A percentile compares a stretch with the other conserved stretches of the same genome.
Evolutionary conservation across 495 filamentous ascomycete species (phyloP).

Genomic region (Evansstolkia leycettana): DNA sequence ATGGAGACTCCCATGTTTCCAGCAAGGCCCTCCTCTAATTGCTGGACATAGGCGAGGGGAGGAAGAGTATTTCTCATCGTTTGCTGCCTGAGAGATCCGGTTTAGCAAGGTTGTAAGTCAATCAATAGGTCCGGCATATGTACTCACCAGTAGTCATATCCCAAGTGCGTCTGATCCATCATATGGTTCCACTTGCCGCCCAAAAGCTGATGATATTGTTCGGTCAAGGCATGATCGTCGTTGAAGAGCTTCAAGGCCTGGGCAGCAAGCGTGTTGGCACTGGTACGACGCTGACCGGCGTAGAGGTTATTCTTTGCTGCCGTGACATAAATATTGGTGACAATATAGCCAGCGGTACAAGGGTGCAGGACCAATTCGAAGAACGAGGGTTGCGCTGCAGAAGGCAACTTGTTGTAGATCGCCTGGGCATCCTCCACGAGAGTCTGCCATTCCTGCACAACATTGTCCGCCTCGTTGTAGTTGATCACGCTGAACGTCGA

Average conservation of each 20-base stretch:
- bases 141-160: slow-evolving; percentile 31
- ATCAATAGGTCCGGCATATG: not conserved
- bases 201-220: slow-evolving; percentile 48
- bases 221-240: slow-evolving; percentile 48
- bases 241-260: slow-evolving; percentile 46
- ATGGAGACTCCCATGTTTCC: slow-evolving; percentile 55
- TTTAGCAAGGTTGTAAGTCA: too few relatives aligned
- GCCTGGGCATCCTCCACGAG: slow-evolving; percentile 40
- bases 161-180: slow-evolving; percentile 47
- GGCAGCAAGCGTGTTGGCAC: slow-evolving; percentile 49
- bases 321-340: slow-evolving; percentile 49
- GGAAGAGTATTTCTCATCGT: slow-evolving; percentile 58
- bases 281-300: slow-evolving; percentile 50
- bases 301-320: slow-evolving; percentile 51
- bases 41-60: slow-evolving; percentile 45
- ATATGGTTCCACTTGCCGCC: slow-evolving; percentile 66
- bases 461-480: slow-evolving; percentile 57
- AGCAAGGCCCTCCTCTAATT: slow-evolving; percentile 39
- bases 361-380: slow-evolving; percentile 64
- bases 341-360: slow-evolving; percentile 45
- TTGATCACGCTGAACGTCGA: slow-evolving; percentile 53
- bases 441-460: slow-evolving; percentile 51
- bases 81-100: slow-evolving; percentile 35
- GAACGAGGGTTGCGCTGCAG: slow-evolving; percentile 40
- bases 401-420: slow-evolving; percentile 41